Evolutionary conservation across 257 asterid genomes (phyloP).

Genomic region (Ehretia macrophylla): DNA sequence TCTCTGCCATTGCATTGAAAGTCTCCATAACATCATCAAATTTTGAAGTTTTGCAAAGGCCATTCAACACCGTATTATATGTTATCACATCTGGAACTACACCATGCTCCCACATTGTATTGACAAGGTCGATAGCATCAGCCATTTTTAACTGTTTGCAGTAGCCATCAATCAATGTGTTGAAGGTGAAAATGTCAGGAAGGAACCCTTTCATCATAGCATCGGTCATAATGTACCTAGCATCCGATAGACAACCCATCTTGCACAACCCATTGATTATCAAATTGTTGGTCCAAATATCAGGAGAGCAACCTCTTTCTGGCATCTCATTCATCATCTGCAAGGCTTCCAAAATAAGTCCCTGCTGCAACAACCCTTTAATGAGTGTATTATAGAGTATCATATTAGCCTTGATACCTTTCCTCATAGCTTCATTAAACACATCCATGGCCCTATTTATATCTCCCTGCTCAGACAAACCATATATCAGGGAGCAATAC

Average conservation of each 20-base stretch:
- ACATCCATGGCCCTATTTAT: slow-evolving; percentile 52
- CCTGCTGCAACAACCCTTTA: slow-evolving; percentile 63
- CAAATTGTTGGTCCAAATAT: slow-evolving; percentile 78
- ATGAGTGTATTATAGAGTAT: slow-evolving; percentile 61
- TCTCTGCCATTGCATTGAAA: slow-evolving; percentile 67
- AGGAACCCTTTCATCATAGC: slow-evolving; percentile 58
- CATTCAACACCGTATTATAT: slow-evolving; percentile 67
- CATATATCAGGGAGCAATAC: slow-evolving; percentile 63
- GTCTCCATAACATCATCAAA: slow-evolving; percentile 66
- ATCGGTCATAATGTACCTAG: slow-evolving; percentile 49
- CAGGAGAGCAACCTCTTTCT: slow-evolving; percentile 59
- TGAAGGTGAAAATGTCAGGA: slow-evolving; percentile 86
- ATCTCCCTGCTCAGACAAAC: slow-evolving; percentile 74
- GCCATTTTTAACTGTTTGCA: slow-evolving; percentile 73
- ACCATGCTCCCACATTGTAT: slow-evolving; percentile 67
- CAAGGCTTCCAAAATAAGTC: slow-evolving; percentile 68
- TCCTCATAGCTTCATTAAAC: slow-evolving; percentile 46
- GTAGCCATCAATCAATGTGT: slow-evolving; percentile 84
- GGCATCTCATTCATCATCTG: slow-evolving; percentile 70
- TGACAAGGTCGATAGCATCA: slow-evolving; percentile 61
- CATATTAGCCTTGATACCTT: slow-evolving; percentile 51
- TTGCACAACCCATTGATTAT: slow-evolving; percentile 79
- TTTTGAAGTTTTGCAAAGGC: slow-evolving; percentile 74
- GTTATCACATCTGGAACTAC: slow-evolving; percentile 77
- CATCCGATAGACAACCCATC: slow-evolving; percentile 73